Conservation (phyloP, 768 basidiomycete genomes). For the Hypholoma fasciculare region DNA sequence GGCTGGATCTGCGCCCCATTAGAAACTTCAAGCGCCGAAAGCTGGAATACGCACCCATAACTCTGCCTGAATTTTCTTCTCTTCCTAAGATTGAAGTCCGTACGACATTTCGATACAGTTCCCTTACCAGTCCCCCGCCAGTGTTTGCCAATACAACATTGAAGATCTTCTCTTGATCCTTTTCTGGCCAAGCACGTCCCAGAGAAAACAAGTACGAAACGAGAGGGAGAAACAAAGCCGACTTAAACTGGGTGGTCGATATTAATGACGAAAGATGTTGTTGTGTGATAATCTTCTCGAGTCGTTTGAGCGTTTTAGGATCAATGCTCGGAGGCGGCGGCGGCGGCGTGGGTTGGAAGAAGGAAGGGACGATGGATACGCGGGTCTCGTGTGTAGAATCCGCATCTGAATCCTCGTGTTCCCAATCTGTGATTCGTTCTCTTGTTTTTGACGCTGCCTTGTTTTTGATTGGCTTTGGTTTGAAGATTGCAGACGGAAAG, state of each 20-base stretch:
- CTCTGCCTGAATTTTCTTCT: slow-evolving; percentile 36
- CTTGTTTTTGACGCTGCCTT: background rate
- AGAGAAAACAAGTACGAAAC: slow-evolving; percentile 60
- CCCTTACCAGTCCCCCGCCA: slow-evolving; percentile 65
- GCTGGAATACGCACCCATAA: slow-evolving; percentile 21
- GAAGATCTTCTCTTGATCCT: slow-evolving; percentile 57
- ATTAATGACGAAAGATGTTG: slow-evolving; percentile 58
- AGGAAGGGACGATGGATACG: slow-evolving; percentile 38
- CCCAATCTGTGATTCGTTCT: slow-evolving; percentile 12
- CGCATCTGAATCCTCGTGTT: slow-evolving; percentile 41
- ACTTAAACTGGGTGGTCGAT: slow-evolving; percentile 37
- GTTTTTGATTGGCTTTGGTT: background rate
- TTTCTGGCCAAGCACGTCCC: slow-evolving; percentile 55
- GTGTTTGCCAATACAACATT: slow-evolving; percentile 47
- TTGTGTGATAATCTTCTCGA: slow-evolving; percentile 54
- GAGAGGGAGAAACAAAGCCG: slow-evolving; percentile 44
- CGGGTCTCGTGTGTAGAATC: slow-evolving; percentile 29
- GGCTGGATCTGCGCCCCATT: slow-evolving; percentile 36
- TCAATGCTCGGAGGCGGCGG: slow-evolving; percentile 51
- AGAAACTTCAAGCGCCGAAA: background rate
- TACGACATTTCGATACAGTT: slow-evolving; percentile 72
- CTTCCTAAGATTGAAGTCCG: slow-evolving; percentile 62
- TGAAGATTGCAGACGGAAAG: slow-evolving; percentile 51
- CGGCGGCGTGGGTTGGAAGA: slow-evolving; percentile 17
- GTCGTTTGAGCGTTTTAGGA: slow-evolving; percentile 58